Evolutionary conservation across 2,329 filamentous ascomycete genomes (phyloP).

Genomic region (Scytalidium lignicola): DNA sequence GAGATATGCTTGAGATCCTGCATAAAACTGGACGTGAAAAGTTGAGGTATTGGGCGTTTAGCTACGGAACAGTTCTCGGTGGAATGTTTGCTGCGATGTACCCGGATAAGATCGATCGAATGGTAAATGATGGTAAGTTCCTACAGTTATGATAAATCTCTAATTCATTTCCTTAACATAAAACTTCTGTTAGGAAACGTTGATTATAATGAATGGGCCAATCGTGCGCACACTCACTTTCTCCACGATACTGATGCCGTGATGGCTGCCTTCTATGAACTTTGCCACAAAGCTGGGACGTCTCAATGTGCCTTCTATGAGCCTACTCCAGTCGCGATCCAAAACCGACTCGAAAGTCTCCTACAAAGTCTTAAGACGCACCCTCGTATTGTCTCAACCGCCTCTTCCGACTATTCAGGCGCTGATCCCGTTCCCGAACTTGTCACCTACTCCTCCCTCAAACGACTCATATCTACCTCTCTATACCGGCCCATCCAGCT

Average conservation of each 20-base stretch:
- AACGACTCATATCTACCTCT: slow-evolving; percentile 17
- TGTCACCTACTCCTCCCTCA: slow-evolving; percentile 23
- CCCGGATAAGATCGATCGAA: slow-evolving; percentile 34
- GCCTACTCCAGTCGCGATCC: slow-evolving; percentile 15
- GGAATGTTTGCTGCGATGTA: slow-evolving; percentile 40
- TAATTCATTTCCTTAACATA: neutral
- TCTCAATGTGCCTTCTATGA: slow-evolving; percentile 20
- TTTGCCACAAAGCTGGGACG: slow-evolving; percentile 29
- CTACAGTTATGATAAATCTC: neutral
- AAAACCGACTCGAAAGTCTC: slow-evolving; percentile 25
- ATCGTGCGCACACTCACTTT: slow-evolving; percentile 37
- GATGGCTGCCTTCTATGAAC: slow-evolving; percentile 21
- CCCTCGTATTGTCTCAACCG: slow-evolving; percentile 19
- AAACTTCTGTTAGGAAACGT: slow-evolving; percentile 14
- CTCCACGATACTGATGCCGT: slow-evolving; percentile 25
- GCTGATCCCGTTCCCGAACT: slow-evolving; percentile 23
- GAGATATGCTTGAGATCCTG: slow-evolving; percentile 30
- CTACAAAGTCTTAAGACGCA: slow-evolving; percentile 34
- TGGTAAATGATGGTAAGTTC: slow-evolving; percentile 29
- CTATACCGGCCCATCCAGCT: slow-evolving; percentile 25
- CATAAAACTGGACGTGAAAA: slow-evolving; percentile 22
- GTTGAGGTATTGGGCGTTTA: slow-evolving; percentile 46
- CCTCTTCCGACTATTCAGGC: slow-evolving; percentile 12
- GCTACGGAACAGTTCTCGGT: slow-evolving; percentile 41
- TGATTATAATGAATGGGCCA: slow-evolving; percentile 23